These are phyloP conservation scores for Bolboschoenus planiculmis DNA, from an alignment of 176 grass and related monocot species.

Conservation along the genomic window DNA sequence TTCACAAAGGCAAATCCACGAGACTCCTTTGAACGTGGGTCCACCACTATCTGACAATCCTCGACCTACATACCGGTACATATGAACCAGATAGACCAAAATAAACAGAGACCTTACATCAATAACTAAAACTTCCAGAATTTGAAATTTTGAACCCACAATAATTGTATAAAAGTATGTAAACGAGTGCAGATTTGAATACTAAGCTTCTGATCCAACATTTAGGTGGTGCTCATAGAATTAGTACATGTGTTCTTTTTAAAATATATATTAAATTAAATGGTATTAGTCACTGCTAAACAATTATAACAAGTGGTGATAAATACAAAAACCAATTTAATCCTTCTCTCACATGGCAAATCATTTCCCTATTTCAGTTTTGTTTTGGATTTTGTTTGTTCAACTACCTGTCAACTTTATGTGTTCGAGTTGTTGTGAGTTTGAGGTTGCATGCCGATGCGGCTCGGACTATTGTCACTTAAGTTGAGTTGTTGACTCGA, in stretches of 20 bases:
- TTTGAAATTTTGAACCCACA: conserved; percentile 4
- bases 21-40: conserved; percentile 83
- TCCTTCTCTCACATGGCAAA: not conserved
- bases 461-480: conserved; percentile 13
- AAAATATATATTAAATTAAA: not conserved
- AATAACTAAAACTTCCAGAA: not conserved
- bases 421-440: conserved; percentile 17
- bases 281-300: not conserved
- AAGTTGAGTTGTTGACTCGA: conserved; percentile 19
- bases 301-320: not conserved
- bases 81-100: not conserved
- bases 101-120: not conserved
- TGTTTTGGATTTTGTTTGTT: conserved; percentile 16
- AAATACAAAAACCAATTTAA: not conserved
- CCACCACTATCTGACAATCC: conserved; percentile 69
- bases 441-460: conserved; percentile 12
- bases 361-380: not conserved
- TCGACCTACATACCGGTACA: conserved; percentile 56
- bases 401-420: conserved; percentile 23
- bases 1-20: conserved; percentile 95
- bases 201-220: not conserved
- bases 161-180: not conserved
- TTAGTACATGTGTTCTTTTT: not conserved
- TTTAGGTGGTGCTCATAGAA: not conserved
- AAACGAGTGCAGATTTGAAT: not conserved